Percentiles rank a stretch among this genome's conserved stretches.
phyloP scores from a whole-genome alignment of 495 filamentous ascomycete species.

The Trichoderma asperelloides region DNA sequence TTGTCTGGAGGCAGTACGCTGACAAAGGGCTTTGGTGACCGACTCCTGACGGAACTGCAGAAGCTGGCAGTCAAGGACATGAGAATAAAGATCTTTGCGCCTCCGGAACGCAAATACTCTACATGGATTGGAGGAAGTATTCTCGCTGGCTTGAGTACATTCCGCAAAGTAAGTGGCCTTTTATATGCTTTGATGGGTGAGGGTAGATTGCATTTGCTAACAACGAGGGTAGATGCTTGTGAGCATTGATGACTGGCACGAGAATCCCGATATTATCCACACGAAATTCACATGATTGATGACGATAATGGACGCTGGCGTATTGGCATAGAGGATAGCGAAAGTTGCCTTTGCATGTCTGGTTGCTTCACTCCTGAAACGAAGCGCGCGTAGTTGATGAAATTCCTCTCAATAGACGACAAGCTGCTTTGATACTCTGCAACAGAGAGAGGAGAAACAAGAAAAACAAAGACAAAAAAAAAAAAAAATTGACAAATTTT shows the following conservation, averaged over 20 bases:
- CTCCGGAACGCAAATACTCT: slow-evolving; percentile 94
- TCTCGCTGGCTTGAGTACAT: slow-evolving; percentile 91
- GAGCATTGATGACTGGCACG: slow-evolving; percentile 97
- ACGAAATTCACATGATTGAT: slow-evolving; percentile 74
- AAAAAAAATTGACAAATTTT: not conserved
- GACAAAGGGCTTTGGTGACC: slow-evolving; percentile 82
- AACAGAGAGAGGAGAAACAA: not conserved
- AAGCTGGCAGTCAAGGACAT: slow-evolving; percentile 93
- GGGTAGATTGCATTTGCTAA: not conserved
- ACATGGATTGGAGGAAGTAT: slow-evolving; percentile 99
- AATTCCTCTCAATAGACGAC: not conserved
- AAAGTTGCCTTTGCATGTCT: slow-evolving; percentile 4
- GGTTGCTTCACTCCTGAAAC: not conserved
- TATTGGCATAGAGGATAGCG: slow-evolving; percentile 1
- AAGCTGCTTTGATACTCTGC: not conserved
- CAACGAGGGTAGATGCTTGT: slow-evolving; percentile 82
- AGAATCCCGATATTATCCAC: slow-evolving; percentile 97
- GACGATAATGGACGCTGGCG: not conserved
- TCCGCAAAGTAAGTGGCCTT: slow-evolving; percentile 70
- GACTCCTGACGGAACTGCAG: slow-evolving; percentile 85
- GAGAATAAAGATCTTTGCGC: slow-evolving; percentile 97
- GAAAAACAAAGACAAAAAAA: not conserved
- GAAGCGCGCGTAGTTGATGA: not conserved
- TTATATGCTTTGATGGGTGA: not conserved
- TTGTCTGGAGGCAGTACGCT: slow-evolving; percentile 91